These are phyloP conservation scores for Gossypium laxum DNA, from an alignment of 441 rosid species.

Conservation along the genomic window DNA sequence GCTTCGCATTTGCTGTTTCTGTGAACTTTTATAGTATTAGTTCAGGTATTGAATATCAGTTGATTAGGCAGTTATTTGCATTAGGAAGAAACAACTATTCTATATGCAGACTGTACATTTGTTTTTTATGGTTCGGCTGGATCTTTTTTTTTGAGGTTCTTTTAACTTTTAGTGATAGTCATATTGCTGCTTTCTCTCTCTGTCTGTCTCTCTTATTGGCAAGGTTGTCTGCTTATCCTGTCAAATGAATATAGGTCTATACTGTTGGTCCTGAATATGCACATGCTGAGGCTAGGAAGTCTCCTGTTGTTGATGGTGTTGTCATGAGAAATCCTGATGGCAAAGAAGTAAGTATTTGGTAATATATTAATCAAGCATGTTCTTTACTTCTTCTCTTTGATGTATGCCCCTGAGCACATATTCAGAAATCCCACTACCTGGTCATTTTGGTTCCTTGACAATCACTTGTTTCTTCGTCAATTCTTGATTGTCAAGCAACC, in stretches of 20 bases:
- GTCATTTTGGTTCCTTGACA: not conserved
- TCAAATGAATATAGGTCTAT: constrained; percentile 61
- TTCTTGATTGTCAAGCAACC: not conserved
- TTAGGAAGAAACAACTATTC: not conserved
- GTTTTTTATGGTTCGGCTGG: not conserved
- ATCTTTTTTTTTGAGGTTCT: constrained; percentile 2
- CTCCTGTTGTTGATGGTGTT: constrained; percentile 99
- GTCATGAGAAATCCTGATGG: constrained; percentile 98
- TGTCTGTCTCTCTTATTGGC: not conserved
- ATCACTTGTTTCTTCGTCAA: not conserved
- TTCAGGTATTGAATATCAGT: not conserved
- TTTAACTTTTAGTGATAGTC: constrained; percentile 9
- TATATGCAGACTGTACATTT: not conserved
- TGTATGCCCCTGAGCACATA: not conserved
- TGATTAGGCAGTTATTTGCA: not conserved
- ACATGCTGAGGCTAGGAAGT: constrained; percentile 99
- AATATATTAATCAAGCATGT: not conserved
- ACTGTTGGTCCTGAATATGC: constrained; percentile 99
- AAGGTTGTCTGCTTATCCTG: constrained; percentile 16
- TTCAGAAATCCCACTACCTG: not conserved
- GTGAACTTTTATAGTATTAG: not conserved
- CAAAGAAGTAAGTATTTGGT: constrained; percentile 66
- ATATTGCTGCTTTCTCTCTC: not conserved
- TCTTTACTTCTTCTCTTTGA: not conserved
- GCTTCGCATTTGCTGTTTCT: not conserved